Evolutionary conservation across 2,329 filamentous ascomycete species (phyloP).

Genomic region (Fonsecaea erecta): DNA sequence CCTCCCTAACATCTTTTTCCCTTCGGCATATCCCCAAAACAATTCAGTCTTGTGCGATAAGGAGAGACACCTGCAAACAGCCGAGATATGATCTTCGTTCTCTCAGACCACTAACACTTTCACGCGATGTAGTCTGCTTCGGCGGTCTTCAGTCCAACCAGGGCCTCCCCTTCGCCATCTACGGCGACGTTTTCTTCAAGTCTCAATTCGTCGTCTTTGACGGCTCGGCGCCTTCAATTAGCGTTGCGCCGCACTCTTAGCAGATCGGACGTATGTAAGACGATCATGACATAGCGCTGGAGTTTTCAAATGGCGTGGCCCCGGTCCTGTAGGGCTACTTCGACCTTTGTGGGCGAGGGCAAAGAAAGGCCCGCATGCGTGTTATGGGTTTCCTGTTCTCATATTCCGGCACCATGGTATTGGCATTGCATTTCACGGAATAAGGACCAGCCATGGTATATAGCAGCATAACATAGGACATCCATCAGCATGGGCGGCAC

Average conservation of each 20-base stretch:
- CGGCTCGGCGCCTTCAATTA: constrained; percentile 57
- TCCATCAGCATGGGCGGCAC: no score
- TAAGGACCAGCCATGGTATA: no score
- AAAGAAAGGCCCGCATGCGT: no score
- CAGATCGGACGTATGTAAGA: no score
- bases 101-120: constrained; percentile 29
- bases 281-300: not conserved
- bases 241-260: constrained; percentile 53
- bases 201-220: constrained; percentile 66
- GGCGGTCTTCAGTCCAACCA: constrained; percentile 65
- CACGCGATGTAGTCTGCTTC: constrained; percentile 53
- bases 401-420: no score
- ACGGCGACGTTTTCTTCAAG: constrained; percentile 66
- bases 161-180: constrained; percentile 61
- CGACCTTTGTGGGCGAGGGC: no score
- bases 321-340: no score
- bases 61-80: not conserved
- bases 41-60: not conserved
- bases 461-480: no score
- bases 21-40: not conserved
- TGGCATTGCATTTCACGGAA: no score
- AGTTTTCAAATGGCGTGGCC: not conserved
- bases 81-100: not conserved
- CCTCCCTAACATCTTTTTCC: not conserved
- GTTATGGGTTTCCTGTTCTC: no score